Evolutionary conservation across 2,329 filamentous ascomycete species (phyloP).

Genomic region (Pseudogymnoascus sp.): DNA sequence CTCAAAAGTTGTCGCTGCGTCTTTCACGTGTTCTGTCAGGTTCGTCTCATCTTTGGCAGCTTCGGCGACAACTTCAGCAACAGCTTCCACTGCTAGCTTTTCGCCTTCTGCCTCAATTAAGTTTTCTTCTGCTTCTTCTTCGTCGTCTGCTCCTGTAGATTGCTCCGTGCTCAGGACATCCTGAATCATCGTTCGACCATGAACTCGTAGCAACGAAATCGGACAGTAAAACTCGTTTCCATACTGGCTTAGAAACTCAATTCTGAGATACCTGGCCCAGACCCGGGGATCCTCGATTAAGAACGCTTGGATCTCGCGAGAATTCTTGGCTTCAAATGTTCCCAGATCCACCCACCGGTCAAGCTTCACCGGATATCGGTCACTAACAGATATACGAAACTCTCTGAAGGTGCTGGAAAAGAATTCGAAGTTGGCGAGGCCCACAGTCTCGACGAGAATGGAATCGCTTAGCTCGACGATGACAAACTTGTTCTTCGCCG

Average conservation of each 20-base stretch:
- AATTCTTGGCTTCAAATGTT: conserved; percentile 84
- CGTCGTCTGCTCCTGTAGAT: conserved; percentile 61
- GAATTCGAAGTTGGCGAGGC: conserved; percentile 98
- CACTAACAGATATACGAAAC: conserved; percentile 86
- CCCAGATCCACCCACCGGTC: conserved; percentile 90
- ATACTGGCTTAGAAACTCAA: conserved; percentile 90
- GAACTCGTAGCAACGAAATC: conserved; percentile 79
- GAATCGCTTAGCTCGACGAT: conserved; percentile 89
- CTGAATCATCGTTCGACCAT: conserved; percentile 90
- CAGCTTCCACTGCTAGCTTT: conserved; percentile 30
- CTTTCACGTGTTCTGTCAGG: conserved; percentile 16
- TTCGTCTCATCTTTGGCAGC: conserved; percentile 19
- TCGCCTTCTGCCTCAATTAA: conserved; percentile 18
- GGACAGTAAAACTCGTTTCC: conserved; percentile 97
- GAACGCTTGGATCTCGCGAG: conserved; percentile 89
- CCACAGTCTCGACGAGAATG: conserved; percentile 76
- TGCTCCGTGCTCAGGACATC: conserved; percentile 72
- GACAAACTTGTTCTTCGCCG: conserved; percentile 80
- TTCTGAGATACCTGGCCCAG: conserved; percentile 85
- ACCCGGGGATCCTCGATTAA: conserved; percentile 90
- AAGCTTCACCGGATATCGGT: conserved; percentile 84
- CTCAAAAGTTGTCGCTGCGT: conserved; percentile 29
- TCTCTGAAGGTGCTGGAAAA: conserved; percentile 94
- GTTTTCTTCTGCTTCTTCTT: conserved; percentile 42
- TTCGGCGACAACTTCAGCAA: conserved; percentile 25